A percentile compares a stretch with the other conserved stretches of the same genome.
Evolutionary conservation across 805 yeast species (phyloP).

Genomic region (Teunomyces tritomae): DNA sequence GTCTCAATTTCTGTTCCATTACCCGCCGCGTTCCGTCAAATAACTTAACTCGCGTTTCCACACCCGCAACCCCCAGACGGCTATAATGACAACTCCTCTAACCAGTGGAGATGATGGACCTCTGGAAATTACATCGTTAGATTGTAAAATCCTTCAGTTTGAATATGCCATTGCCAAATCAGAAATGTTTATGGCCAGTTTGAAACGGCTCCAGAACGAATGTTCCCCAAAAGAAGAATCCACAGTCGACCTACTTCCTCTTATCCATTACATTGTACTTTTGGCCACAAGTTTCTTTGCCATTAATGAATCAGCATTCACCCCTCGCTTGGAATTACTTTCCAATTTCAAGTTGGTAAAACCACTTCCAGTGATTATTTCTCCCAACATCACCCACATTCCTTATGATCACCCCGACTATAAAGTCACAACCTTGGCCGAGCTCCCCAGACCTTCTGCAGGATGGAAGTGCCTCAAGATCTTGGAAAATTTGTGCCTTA

Average conservation of each 20-base stretch:
- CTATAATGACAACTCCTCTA: background rate
- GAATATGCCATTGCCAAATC: slow-evolving; percentile 52
- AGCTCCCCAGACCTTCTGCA: slow-evolving; percentile 23
- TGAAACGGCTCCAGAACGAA: slow-evolving; percentile 20
- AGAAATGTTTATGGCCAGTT: slow-evolving; percentile 31
- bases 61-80: background rate
- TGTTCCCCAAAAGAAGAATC: background rate
- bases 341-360: slow-evolving; percentile 28
- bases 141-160: slow-evolving; percentile 58
- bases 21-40: background rate
- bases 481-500: slow-evolving; percentile 25
- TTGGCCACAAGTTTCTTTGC: slow-evolving; percentile 32
- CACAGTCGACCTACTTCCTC: slow-evolving; percentile 17
- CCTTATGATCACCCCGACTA: slow-evolving; percentile 41
- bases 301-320: slow-evolving; percentile 34
- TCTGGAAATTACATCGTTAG: slow-evolving; percentile 32
- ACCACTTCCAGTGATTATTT: slow-evolving; percentile 22
- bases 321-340: slow-evolving; percentile 24
- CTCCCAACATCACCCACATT: slow-evolving; percentile 35
- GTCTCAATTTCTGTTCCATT: background rate
- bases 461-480: slow-evolving; percentile 27
- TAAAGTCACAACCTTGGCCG: slow-evolving; percentile 27
- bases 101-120: slow-evolving; percentile 1
- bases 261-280: slow-evolving; percentile 35
- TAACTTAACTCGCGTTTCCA: background rate